phyloP scores from a whole-genome alignment of 73 alveolate species.

The Symbiodinium pilosum region DNA sequence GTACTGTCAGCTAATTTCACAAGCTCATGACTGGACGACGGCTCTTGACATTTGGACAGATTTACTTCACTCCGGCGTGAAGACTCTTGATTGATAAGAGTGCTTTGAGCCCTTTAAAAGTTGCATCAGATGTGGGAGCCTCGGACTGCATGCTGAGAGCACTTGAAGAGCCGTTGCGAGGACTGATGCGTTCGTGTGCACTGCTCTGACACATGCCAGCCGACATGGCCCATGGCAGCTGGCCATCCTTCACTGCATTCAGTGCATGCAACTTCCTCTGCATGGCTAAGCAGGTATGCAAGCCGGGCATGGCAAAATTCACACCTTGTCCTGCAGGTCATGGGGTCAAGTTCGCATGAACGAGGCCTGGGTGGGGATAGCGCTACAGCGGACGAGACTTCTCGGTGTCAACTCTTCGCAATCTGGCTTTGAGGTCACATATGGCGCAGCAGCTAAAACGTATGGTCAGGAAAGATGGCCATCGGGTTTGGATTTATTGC shows the following conservation, averaged over 20 bases:
- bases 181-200: not conserved
- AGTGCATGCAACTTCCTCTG: no score
- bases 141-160: no score
- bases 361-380: not conserved
- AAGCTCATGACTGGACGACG: not conserved
- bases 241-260: conserved; percentile 1
- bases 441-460: not conserved
- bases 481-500: not conserved
- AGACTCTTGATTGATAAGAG: not conserved
- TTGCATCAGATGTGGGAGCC: no score
- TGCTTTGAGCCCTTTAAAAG: no score
- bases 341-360: not conserved
- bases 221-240: conserved; percentile 2
- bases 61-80: not conserved
- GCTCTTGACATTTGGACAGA: not conserved
- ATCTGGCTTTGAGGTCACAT: not conserved
- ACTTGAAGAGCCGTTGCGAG: no score
- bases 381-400: not conserved
- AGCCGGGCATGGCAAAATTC: not conserved
- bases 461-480: not conserved
- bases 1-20: not conserved
- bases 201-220: not conserved
- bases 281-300: no score
- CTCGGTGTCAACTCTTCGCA: not conserved
- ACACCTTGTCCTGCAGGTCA: not conserved